Conservation (phyloP, 2,329 filamentous ascomycete species). For the Corniculantispora saksenae region DNA sequence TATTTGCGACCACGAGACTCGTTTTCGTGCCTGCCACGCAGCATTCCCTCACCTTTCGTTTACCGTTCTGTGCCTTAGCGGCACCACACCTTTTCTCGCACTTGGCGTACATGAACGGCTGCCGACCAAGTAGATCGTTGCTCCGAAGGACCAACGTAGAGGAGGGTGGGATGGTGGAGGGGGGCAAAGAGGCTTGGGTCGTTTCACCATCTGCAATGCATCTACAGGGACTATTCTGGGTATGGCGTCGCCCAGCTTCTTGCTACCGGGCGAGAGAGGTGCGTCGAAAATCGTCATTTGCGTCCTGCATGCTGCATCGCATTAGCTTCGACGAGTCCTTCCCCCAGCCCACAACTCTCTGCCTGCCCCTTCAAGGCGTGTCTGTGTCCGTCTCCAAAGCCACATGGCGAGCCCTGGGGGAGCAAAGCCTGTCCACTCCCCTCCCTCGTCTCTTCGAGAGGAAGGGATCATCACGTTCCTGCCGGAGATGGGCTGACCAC, state of each 20-base stretch:
- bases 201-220: conserved; percentile 11
- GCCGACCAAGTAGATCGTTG: background rate
- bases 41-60: background rate
- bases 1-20: no score
- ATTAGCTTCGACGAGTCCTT: background rate
- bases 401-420: background rate
- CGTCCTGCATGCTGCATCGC: background rate
- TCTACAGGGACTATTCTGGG: background rate
- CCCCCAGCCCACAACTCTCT: no score
- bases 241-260: no score
- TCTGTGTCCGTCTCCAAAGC: no score
- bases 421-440: background rate
- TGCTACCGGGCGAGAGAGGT: background rate
- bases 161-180: background rate
- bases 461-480: background rate
- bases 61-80: background rate
- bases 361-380: no score
- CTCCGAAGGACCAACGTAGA: background rate
- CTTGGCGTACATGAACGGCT: background rate
- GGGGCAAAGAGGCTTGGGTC: background rate
- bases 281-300: background rate
- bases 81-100: background rate
- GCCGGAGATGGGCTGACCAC: no score
- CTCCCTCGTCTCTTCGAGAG: background rate
- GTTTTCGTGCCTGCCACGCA: background rate